These are phyloP conservation scores for Penicillium sp. DNA, from an alignment of 2,329 filamentous ascomycete genomes.

Conservation along the genomic window DNA sequence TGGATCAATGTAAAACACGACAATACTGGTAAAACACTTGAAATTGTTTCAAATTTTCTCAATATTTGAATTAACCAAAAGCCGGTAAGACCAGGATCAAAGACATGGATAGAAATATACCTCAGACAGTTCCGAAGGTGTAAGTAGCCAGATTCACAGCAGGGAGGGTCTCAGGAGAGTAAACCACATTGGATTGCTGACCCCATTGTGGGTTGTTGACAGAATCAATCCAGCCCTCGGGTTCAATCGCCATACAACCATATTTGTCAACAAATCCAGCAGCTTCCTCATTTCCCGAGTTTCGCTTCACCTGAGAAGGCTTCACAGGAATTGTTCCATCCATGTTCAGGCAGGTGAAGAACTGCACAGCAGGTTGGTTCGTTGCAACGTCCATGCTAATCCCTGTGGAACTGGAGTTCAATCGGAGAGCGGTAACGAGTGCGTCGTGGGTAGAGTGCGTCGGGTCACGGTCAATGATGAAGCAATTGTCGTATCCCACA, in stretches of 20 bases:
- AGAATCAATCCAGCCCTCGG: not conserved
- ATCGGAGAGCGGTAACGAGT: not conserved
- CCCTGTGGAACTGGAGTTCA: not conserved
- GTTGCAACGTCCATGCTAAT: not conserved
- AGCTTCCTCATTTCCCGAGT: not conserved
- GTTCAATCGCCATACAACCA: not conserved
- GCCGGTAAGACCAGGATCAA: no score
- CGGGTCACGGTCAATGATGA: not conserved
- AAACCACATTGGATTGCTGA: not conserved
- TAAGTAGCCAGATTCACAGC: not conserved
- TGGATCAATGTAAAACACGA: not conserved
- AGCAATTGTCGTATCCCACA: not conserved
- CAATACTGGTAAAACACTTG: not conserved
- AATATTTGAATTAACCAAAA: not conserved
- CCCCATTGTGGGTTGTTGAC: not conserved
- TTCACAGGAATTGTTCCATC: not conserved
- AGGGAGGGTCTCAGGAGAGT: not conserved
- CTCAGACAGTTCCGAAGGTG: not conserved
- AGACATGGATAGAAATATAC: not conserved
- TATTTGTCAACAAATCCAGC: not conserved
- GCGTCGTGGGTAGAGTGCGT: not conserved
- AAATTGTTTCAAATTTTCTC: not conserved
- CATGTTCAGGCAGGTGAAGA: not conserved
- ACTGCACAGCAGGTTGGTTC: not conserved
- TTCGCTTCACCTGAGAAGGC: not conserved